Evolutionary conservation across 169 alveolate species (phyloP), one percentile per base, ranked within the genome.

Genomic region (Cryptosporidium sp.): DNA sequence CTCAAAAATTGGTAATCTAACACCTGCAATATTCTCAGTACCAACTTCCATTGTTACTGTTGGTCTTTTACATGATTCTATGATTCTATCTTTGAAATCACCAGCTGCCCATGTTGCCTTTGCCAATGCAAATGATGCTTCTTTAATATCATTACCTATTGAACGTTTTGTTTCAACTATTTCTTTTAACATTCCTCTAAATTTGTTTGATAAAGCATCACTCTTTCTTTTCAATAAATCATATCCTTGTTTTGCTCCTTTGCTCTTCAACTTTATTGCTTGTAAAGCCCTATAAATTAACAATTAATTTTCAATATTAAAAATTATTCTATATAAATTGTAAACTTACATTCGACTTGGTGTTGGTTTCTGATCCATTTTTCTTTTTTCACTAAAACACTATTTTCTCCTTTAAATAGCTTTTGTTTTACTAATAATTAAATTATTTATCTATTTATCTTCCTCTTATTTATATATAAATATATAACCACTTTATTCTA

Each of bases 71-170:
- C 96, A 97, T 39, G 97, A 96, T 91, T 97, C 99, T 51, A 95
- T 92, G 39, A 95, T 94, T 85, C 93, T 92, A 26, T 94, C 94
- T 72, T 95, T 94, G 85, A 97, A 97, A 65, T 97, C 98, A 18
- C 98, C 98, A 44, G 98, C 98, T 39, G 98, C 97, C 95, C 97
- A 97, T 65, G 96, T 97, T 39, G 99, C 98, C 68, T 97, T 97
- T 12, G 99, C 97, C 51, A 97, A 93, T 53, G 97, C 92, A 51
- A 95, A 93, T 84, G 97, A 94, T 21, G 99, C 97, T 67, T 94
- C 97, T 65, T 95, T 95, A 92, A 96, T 94, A 45, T 95, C 97
- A 70, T 96, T 96, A 29, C 98, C 98, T 85, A 97, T 95, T 85
- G 93, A 92, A 86, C 92, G 91, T 65, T 94, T 86, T 61, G 97